These are phyloP conservation scores for Centella asiatica DNA, from an alignment of 129 eudicot species.

Conservation along the genomic window DNA sequence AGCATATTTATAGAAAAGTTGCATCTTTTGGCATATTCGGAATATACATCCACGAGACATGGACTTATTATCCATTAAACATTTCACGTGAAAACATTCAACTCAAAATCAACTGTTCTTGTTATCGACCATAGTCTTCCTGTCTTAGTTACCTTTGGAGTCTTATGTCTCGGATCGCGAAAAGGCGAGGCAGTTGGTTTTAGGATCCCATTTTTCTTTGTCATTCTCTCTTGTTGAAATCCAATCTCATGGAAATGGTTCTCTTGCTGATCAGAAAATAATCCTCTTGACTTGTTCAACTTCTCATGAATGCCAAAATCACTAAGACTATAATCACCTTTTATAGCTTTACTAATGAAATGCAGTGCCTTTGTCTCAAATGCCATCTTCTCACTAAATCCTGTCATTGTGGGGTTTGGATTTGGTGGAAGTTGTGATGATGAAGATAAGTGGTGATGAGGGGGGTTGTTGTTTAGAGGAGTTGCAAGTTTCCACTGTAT, in stretches of 20 bases:
- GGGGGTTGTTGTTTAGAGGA: constrained; percentile 24
- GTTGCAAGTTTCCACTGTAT: constrained; percentile 20
- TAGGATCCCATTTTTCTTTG: constrained; percentile 47
- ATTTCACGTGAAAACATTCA: too few relatives aligned
- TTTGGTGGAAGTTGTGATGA: constrained; percentile 23
- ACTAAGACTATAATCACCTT: constrained; percentile 69
- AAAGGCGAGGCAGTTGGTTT: constrained; percentile 70
- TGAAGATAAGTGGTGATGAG: constrained; percentile 1
- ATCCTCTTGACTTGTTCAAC: constrained; percentile 18
- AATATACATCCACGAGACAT: too few relatives aligned
- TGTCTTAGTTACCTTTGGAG: constrained; percentile 90
- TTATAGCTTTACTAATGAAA: constrained; percentile 87
- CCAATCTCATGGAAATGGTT: constrained; percentile 30
- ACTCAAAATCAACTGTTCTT: too few relatives aligned
- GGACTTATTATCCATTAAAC: too few relatives aligned
- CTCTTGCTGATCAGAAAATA: constrained; percentile 41
- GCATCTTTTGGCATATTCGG: too few relatives aligned
- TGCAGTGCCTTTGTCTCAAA: constrained; percentile 79
- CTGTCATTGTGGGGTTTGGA: constrained; percentile 15
- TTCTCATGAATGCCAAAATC: constrained; percentile 46
- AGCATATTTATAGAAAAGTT: too few relatives aligned
- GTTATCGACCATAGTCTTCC: too few relatives aligned
- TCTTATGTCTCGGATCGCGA: constrained; percentile 55
- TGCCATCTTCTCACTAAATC: constrained; percentile 32
- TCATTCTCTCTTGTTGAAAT: constrained; percentile 32